Conservation (phyloP, 2,329 filamentous ascomycete species). For the Alternaria sp. region DNA sequence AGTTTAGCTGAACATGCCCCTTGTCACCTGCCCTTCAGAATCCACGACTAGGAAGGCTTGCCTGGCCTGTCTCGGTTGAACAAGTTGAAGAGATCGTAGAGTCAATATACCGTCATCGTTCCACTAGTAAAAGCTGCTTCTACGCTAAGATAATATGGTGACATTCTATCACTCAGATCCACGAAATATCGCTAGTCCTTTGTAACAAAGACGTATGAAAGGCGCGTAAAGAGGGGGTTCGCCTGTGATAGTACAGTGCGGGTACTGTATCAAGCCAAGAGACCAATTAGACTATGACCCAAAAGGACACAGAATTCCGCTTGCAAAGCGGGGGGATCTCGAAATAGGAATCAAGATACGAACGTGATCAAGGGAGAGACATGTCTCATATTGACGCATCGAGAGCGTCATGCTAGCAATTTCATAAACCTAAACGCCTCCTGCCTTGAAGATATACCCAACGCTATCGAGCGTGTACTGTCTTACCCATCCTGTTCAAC, state of each 20-base stretch:
- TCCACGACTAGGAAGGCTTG: not conserved
- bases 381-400: not conserved
- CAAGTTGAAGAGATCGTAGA: too few relatives aligned
- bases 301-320: not conserved
- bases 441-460: not conserved
- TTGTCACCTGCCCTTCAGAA: not conserved
- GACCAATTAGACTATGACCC: not conserved
- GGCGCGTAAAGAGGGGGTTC: not conserved
- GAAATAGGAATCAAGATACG: not conserved
- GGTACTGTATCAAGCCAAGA: not conserved
- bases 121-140: not conserved
- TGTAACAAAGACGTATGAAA: not conserved
- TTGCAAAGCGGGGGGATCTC: too few relatives aligned
- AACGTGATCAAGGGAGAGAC: not conserved
- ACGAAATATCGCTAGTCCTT: not conserved
- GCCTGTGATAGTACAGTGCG: not conserved
- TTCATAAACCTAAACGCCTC: not conserved
- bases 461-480: not conserved
- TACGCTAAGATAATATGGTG: not conserved
- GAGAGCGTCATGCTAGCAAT: not conserved
- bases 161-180: not conserved
- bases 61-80: not conserved
- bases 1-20: not conserved
- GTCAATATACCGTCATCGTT: too few relatives aligned
- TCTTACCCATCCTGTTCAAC: not conserved